Evolutionary conservation across 2,329 filamentous ascomycete genomes (phyloP).

Genomic region (Talaromyces sp.): DNA sequence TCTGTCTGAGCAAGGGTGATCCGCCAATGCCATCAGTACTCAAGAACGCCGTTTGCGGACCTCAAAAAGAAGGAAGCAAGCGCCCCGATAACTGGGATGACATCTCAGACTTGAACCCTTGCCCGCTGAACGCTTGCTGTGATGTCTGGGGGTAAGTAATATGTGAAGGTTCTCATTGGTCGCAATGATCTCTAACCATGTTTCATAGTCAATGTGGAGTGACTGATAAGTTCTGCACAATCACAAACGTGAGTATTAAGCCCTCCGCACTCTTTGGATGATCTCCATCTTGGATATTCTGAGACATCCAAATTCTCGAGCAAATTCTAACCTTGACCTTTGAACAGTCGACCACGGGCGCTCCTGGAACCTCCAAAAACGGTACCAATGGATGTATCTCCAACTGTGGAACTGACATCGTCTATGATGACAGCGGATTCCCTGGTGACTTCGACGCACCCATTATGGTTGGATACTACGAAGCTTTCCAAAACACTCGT

Average conservation of each 20-base stretch:
- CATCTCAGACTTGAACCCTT: conserved; percentile 43
- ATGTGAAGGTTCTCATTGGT: no score
- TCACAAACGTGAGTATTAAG: no score
- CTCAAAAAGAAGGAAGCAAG: conserved; percentile 1
- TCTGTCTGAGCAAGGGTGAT: conserved; percentile 3
- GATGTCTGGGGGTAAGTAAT: conserved; percentile 39
- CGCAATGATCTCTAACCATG: no score
- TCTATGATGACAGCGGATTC: neutral
- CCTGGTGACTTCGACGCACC: neutral
- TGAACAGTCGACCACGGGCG: neutral
- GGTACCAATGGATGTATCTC: neutral
- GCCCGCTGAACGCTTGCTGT: conserved; percentile 45
- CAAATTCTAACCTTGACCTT: no score
- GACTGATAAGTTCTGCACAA: conserved; percentile 46
- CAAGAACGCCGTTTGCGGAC: conserved; percentile 2
- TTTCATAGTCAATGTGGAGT: conserved; percentile 41
- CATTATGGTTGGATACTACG: neutral
- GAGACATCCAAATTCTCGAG: no score
- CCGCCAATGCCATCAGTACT: conserved; percentile 3
- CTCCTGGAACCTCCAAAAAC: neutral
- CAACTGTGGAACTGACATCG: neutral
- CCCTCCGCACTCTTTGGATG: no score
- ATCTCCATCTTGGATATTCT: no score
- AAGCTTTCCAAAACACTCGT: neutral
- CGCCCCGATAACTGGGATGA: neutral